phyloP scores from a whole-genome alignment of 129 eudicot species.

The Arctium minus region DNA sequence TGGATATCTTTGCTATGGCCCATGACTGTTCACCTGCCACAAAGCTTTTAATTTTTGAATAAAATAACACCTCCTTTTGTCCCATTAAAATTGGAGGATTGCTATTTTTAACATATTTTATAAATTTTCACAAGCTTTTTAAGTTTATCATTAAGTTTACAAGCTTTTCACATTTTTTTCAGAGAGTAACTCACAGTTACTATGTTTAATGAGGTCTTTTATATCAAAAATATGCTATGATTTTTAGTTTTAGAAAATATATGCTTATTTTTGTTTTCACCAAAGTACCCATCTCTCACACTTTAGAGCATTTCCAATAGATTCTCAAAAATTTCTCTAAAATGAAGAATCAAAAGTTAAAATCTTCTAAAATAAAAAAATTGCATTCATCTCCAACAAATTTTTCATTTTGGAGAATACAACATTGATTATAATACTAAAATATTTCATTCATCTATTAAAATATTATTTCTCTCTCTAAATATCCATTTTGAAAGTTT shows the following conservation, averaged over 20 bases:
- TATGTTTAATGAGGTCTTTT: background rate
- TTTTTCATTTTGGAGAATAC: too few species aligned
- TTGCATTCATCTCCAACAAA: too few species aligned
- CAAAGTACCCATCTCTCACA: background rate
- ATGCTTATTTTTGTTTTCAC: too few species aligned
- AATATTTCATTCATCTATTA: too few species aligned
- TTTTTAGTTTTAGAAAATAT: too few species aligned
- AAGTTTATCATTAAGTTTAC: background rate
- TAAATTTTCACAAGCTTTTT: background rate
- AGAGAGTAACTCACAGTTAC: background rate
- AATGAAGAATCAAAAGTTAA: too few species aligned
- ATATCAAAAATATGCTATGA: background rate
- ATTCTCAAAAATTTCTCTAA: too few species aligned
- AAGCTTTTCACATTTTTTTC: background rate
- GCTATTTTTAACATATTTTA: background rate
- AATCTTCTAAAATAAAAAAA: too few species aligned
- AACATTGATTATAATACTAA: too few species aligned
- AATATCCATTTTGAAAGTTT: too few species aligned
- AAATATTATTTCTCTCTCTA: too few species aligned
- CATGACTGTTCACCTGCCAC: slow-evolving; percentile 14
- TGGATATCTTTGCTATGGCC: slow-evolving; percentile 33
- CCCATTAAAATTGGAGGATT: slow-evolving; percentile 8
- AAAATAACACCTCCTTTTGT: slow-evolving; percentile 12
- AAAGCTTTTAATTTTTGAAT: slow-evolving; percentile 4
- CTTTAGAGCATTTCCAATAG: too few species aligned